Percentiles rank a stretch among this genome's conserved stretches.
Conservation (phyloP, 2,329 filamentous ascomycete species). For the Colletotrichum orbiculare region DNA sequence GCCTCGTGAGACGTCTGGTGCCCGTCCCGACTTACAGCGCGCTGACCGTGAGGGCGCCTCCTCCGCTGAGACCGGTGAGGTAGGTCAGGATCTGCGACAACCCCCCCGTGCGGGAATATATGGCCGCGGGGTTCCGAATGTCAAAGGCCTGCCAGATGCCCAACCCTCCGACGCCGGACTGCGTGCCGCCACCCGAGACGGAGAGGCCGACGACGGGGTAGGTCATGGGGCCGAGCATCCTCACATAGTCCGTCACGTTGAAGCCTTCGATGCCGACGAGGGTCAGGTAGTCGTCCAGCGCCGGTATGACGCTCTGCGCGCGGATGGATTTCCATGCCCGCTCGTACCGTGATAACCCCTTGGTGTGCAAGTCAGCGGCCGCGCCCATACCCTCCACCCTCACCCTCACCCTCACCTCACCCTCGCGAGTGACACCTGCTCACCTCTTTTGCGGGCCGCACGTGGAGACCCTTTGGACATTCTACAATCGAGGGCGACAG, state of each 20-base stretch:
- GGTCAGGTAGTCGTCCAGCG: constrained; percentile 39
- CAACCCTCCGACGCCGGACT: constrained; percentile 44
- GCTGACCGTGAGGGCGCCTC: constrained; percentile 42
- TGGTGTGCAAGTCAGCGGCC: background rate
- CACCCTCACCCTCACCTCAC: no score
- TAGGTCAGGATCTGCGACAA: constrained; percentile 42
- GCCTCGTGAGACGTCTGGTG: background rate
- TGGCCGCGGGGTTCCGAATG: constrained; percentile 38
- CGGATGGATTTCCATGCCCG: constrained; percentile 39
- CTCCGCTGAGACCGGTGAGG: constrained; percentile 43
- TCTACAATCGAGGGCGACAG: constrained; percentile 5
- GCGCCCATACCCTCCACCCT: no score
- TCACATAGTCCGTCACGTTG: constrained; percentile 39
- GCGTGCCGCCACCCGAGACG: constrained; percentile 43
- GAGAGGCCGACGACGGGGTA: constrained; percentile 41
- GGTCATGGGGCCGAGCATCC: constrained; percentile 37
- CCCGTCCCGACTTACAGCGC: constrained; percentile 34
- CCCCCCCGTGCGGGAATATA: constrained; percentile 40
- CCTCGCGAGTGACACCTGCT: background rate
- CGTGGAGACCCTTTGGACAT: constrained; percentile 24
- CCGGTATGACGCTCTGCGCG: constrained; percentile 38
- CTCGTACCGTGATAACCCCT: constrained; percentile 42
- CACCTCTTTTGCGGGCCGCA: constrained; percentile 19
- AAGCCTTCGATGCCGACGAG: constrained; percentile 39
- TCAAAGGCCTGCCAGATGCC: constrained; percentile 45